Evolutionary conservation across 306 rosid species (phyloP).

Genomic region (Prinsepia uniflora): DNA sequence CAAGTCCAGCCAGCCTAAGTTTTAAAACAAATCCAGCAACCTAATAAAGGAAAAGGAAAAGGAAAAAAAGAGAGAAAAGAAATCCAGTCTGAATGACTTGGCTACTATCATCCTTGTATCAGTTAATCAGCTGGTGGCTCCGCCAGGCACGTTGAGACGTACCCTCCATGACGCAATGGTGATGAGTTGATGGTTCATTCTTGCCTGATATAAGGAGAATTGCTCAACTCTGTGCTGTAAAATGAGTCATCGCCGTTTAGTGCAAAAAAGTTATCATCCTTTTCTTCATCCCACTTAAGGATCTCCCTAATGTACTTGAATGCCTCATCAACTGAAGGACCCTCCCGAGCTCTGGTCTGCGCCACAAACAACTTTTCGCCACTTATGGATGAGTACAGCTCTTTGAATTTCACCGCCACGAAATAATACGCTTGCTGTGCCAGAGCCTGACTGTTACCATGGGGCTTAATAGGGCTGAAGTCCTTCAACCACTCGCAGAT

Average conservation of each 20-base stretch:
- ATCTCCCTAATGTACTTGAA: conserved; percentile 76
- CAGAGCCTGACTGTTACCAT: conserved; percentile 52
- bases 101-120: background rate
- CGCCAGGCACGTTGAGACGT: too few relatives aligned
- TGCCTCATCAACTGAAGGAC: conserved; percentile 62
- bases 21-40: background rate
- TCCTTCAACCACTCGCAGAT: conserved; percentile 81
- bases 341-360: conserved; percentile 64
- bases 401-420: conserved; percentile 79
- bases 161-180: too few relatives aligned
- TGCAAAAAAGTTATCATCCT: conserved; percentile 54
- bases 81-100: background rate
- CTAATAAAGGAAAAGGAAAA: background rate
- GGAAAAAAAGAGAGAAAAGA: background rate
- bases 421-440: conserved; percentile 80
- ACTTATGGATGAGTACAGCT: conserved; percentile 56
- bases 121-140: background rate
- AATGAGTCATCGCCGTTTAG: conserved; percentile 59
- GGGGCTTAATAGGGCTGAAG: conserved; percentile 69
- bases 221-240: conserved; percentile 69
- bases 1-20: background rate
- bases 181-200: conserved; percentile 35
- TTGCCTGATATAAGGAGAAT: conserved; percentile 51
- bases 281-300: conserved; percentile 81
- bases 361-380: conserved; percentile 66